Evolutionary conservation across 352 stramenopile species (phyloP).

Genomic region (Saprolegnia parasitica): DNA sequence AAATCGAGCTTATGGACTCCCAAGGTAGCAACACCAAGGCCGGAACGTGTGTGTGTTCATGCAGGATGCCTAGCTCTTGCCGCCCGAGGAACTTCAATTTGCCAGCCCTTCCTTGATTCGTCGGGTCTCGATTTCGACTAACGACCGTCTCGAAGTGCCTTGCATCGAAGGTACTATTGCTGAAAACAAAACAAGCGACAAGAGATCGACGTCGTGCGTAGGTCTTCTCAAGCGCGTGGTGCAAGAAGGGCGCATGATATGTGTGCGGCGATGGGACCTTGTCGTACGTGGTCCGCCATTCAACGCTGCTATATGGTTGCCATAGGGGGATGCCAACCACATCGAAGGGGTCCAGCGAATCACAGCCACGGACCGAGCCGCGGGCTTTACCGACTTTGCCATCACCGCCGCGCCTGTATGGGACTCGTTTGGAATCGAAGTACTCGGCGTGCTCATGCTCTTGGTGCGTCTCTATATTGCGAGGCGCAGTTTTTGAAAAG

Average conservation of each 20-base stretch:
- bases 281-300: not conserved
- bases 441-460: slow-evolving; percentile 63
- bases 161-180: slow-evolving; percentile 27
- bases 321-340: slow-evolving; percentile 10
- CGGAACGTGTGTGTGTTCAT: not conserved
- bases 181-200: not conserved
- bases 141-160: slow-evolving; percentile 15
- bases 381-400: slow-evolving; percentile 55
- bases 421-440: slow-evolving; percentile 52
- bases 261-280: slow-evolving; percentile 19
- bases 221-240: slow-evolving; percentile 26
- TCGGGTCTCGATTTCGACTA: slow-evolving; percentile 16
- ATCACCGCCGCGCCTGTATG: slow-evolving; percentile 68
- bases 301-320: not conserved
- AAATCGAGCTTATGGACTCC: slow-evolving; percentile 61
- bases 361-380: slow-evolving; percentile 35
- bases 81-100: slow-evolving; percentile 37
- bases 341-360: slow-evolving; percentile 24
- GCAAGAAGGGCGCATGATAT: slow-evolving; percentile 21
- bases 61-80: slow-evolving; percentile 26
- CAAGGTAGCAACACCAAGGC: slow-evolving; percentile 39
- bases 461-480: slow-evolving; percentile 35
- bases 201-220: not conserved
- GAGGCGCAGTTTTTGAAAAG: not conserved
- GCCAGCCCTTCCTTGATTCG: slow-evolving; percentile 33